Evolutionary conservation across 306 rosid species (phyloP).

Genomic region (Dryas drummondii): DNA sequence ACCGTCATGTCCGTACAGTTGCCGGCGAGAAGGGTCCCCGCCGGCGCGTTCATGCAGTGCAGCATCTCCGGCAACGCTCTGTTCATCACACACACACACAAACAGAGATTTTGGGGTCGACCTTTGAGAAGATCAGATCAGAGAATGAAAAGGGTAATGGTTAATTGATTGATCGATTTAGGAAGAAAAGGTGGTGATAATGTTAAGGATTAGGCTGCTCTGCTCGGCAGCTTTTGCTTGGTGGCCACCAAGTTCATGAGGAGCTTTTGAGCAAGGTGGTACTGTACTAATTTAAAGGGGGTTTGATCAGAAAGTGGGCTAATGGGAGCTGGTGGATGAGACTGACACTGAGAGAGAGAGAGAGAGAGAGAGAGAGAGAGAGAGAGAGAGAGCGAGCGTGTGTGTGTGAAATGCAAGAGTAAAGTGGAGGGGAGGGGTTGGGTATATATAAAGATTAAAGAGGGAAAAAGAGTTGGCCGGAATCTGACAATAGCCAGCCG

Average conservation of each 20-base stretch:
- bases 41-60: constrained; percentile 31
- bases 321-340: constrained; percentile 14
- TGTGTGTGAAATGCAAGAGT: constrained; percentile 5
- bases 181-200: constrained; percentile 3
- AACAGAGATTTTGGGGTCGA: not conserved
- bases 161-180: not conserved
- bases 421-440: constrained; percentile 15
- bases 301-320: constrained; percentile 5
- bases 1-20: constrained; percentile 41
- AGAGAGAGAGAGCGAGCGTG: not conserved
- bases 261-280: not conserved
- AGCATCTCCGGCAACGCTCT: constrained; percentile 33
- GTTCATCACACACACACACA: constrained; percentile 23
- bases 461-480: constrained; percentile 34
- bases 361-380: not conserved
- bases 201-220: not conserved
- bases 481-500: constrained; percentile 35
- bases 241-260: not conserved
- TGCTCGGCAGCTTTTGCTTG: no score
- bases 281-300: not conserved
- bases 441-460: constrained; percentile 30
- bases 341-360: not conserved
- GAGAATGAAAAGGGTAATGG: not conserved
- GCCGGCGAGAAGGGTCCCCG: constrained; percentile 21
- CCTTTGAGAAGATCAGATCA: not conserved